Base-by-base conservation (phyloP, 495 filamentous ascomycete genomes). In the Penicillium herquei region DNA sequence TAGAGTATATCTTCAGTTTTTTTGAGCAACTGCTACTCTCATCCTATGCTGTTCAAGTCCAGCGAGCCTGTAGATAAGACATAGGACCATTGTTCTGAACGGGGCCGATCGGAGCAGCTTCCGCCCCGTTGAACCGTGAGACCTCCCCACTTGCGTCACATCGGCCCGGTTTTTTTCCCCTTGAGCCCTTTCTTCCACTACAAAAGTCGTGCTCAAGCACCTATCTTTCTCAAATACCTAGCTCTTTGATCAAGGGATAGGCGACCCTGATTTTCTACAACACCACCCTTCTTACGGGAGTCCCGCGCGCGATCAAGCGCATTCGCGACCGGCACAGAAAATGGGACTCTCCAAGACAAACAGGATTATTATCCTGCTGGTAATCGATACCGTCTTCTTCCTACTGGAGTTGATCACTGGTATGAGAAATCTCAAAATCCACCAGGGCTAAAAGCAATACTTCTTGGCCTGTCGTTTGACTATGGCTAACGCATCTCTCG, bases 311-410 rank as follows among this genome's bases (percentile, higher is more conserved):
- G 21, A 26, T 39, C 49, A 52, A 66, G 66, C 71, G 69, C 70
- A 55, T 60, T 61, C 16, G 21, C 21, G 21, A 26, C 21, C 21
- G 21, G 21, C 4, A 26, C 43, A 47, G 52, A 63, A 37, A 33
- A 97, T 98, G 95, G 91, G 79, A 52, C 87, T 92, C 77, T 96
- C 93, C 51, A 98, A 98, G 69, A 89, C 90, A 42, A 89, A 86
- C 60, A 84, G 94, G 77, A 98, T 98, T 67, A 79, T 87, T 62
- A 87, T 96, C 72, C 88, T 98, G 75, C 82, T 98, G 68, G 90
- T 77, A 48, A 96, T 98, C 66, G 94, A 98, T 74, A 73, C 84
- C 3, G 78, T 82, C 5, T 98, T 98, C 78, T 97, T 98, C 67
- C 67, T 96, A 11, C 72, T 97, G 12, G 94, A 98, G 70, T 73